Base-by-base conservation (phyloP, 352 stramenopile species). In the Aphanomyces euteiches region DNA sequence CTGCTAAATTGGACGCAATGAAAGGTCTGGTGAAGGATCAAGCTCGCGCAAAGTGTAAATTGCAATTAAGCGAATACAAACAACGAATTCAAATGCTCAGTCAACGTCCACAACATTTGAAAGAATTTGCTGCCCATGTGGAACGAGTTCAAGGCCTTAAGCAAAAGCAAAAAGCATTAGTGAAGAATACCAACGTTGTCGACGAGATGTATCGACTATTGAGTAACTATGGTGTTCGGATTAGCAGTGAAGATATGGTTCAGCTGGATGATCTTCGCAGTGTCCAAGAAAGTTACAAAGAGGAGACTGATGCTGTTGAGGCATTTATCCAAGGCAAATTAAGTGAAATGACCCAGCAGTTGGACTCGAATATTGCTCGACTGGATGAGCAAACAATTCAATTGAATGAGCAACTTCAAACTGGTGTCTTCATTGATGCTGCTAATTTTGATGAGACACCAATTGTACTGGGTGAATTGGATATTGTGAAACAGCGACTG, bases 161-260 rank as follows among this genome's bases (percentile, higher is more conserved):
- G 65, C 73, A 72, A 0, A 92, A 93, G 59, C 84, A 92, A 57
- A 95, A 93, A 60, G 82, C 83, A 12, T 73, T 95, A 1, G 74
- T 82, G 5, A 93, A 95, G 71, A 92, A 92, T 74, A 93, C 85
- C 4, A 93, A 92, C 53, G 84, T 96, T 15, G 90, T 98, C 17
- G 93, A 98, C 53, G 90, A 98, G 57, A 87, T 98, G 68, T 98
- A 98, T 67, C 80, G 90, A 1, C 76, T 98, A 15, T 78, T 98
- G 2, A 78, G 81, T n/a, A 89, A 82, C 15, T 97, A 98, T 67
- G 87, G 91, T 21, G 92, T 98, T 2, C 91, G 90, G 7, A 91
- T 98, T 5, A 91, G 87, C 6, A 91, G 89, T 0, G 90, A 98
- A 67, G 95, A 98, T 67, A 95, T 97, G 85, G 93, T 98, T 6